These are phyloP conservation scores for Aspergillus indologenus DNA, from an alignment of 495 filamentous ascomycete genomes.

Conservation along the genomic window DNA sequence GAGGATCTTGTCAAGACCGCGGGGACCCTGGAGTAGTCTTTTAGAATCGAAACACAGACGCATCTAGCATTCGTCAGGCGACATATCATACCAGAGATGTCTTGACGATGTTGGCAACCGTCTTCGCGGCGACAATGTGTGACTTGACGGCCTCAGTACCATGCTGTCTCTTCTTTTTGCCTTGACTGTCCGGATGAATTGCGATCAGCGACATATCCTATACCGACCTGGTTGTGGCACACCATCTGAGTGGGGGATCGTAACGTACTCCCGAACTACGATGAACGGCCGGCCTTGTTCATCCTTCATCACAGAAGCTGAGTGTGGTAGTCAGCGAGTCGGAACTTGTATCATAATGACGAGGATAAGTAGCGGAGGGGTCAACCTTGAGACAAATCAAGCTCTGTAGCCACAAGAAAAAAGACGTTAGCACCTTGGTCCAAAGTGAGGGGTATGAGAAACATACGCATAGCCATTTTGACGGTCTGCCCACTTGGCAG, in stretches of 20 bases:
- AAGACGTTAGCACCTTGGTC: conserved; percentile 28
- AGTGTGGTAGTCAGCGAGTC: conserved; percentile 29
- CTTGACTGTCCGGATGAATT: conserved; percentile 61
- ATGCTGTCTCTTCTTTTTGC: conserved; percentile 95
- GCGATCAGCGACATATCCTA: conserved; percentile 18
- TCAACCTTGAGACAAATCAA: conserved; percentile 73
- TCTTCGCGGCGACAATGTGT: conserved; percentile 94
- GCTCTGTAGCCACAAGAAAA: conserved; percentile 43
- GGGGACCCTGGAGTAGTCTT: conserved; percentile 64
- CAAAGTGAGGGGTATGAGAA: conserved; percentile 37
- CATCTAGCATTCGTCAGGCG: neutral
- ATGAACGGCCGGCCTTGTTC: conserved; percentile 97
- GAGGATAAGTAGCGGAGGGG: conserved; percentile 2
- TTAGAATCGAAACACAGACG: conserved; percentile 22
- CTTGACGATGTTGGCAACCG: conserved; percentile 95
- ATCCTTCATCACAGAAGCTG: conserved; percentile 79
- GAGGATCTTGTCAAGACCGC: conserved; percentile 97
- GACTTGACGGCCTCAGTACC: conserved; percentile 96
- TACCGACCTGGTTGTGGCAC: conserved; percentile 5
- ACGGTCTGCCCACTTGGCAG: conserved; percentile 38
- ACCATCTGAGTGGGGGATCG: conserved; percentile 14
- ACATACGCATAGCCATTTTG: conserved; percentile 67
- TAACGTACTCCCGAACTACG: conserved; percentile 91
- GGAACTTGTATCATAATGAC: neutral
- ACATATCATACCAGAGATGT: conserved; percentile 68